Conservation (phyloP, 345 rosid genomes). For the Pelargonium nanum region DNA sequence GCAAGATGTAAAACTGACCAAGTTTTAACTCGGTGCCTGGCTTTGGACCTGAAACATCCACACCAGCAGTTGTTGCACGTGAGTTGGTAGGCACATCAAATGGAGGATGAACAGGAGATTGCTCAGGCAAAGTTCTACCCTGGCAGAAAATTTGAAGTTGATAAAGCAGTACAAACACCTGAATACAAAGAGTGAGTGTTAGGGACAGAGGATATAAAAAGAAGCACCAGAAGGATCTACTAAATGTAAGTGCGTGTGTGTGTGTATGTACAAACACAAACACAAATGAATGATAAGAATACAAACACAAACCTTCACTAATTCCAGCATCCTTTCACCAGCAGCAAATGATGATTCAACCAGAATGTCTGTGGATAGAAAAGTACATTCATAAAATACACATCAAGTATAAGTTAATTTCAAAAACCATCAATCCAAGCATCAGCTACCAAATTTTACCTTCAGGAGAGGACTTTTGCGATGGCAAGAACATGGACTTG, state of each 20-base stretch:
- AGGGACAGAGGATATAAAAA: conserved; percentile 4
- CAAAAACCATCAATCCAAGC: background rate
- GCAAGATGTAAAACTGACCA: conserved; percentile 36
- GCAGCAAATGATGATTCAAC: conserved; percentile 61
- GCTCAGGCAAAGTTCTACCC: conserved; percentile 71
- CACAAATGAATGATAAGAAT: too few relatives aligned
- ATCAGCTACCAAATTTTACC: conserved; percentile 31
- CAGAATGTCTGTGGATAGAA: conserved; percentile 34
- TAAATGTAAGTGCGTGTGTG: background rate
- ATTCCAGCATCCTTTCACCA: conserved; percentile 70
- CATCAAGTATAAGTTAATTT: background rate
- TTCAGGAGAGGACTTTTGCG: conserved; percentile 34
- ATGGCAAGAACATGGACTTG: conserved; percentile 58
- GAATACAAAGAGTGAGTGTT: conserved; percentile 8
- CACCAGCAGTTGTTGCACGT: conserved; percentile 55
- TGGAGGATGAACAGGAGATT: conserved; percentile 49
- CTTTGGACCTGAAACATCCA: conserved; percentile 66
- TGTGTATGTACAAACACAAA: background rate
- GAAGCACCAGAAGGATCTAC: background rate
- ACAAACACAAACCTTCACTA: conserved; percentile 91
- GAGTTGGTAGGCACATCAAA: conserved; percentile 37
- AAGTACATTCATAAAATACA: background rate
- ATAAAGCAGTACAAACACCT: conserved; percentile 88
- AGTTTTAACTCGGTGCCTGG: conserved; percentile 67
- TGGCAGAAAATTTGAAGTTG: conserved; percentile 77